A percentile compares a stretch with the other conserved stretches of the same genome.
phyloP scores from a whole-genome alignment of 139 green algal species.

The Mychonastes homosphaera region DNA sequence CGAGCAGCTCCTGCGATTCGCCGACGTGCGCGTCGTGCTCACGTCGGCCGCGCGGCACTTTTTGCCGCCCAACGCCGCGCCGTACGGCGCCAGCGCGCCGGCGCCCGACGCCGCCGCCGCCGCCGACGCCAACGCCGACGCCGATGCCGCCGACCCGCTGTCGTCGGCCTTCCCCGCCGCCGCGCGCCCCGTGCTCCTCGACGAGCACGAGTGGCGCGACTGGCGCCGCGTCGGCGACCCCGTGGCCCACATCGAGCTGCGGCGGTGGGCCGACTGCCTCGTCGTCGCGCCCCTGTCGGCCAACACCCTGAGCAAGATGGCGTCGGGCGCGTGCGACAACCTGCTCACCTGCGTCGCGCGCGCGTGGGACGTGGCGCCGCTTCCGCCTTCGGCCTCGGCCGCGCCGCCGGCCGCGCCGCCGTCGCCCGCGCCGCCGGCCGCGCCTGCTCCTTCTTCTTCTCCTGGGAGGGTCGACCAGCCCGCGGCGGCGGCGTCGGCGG shows the following conservation, averaged over 20 bases:
- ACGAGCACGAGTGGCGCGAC: slow-evolving; percentile 62
- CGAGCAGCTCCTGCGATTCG: slow-evolving; percentile 26
- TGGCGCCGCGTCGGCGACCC: slow-evolving; percentile 62
- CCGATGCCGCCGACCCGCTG: too few species aligned
- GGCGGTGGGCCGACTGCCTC: slow-evolving; percentile 79
- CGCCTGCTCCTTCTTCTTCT: too few species aligned
- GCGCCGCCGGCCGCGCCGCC: too few species aligned
- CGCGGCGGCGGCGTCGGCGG: too few species aligned
- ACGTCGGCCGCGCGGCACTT: slow-evolving; percentile 51
- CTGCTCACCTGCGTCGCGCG: slow-evolving; percentile 83
- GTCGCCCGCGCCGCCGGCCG: too few species aligned
- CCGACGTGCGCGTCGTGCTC: slow-evolving; percentile 41
- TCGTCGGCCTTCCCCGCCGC: too few species aligned
- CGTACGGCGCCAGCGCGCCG: slow-evolving; percentile 14
- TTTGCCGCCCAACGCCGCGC: slow-evolving; percentile 23
- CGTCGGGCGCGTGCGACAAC: slow-evolving; percentile 80
- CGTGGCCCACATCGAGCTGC: slow-evolving; percentile 92
- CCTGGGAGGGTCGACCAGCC: too few species aligned
- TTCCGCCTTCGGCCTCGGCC: too few species aligned
- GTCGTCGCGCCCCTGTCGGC: slow-evolving; percentile 87
- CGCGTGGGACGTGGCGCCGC: slow-evolving; percentile 82
- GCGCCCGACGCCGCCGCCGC: neutral
- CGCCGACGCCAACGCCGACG: too few species aligned
- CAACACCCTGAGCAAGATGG: slow-evolving; percentile 87
- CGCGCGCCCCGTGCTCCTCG: slow-evolving; percentile 12